phyloP scores from a whole-genome alignment of 2,329 filamentous ascomycete species.

The Ceratocystis variospora region DNA sequence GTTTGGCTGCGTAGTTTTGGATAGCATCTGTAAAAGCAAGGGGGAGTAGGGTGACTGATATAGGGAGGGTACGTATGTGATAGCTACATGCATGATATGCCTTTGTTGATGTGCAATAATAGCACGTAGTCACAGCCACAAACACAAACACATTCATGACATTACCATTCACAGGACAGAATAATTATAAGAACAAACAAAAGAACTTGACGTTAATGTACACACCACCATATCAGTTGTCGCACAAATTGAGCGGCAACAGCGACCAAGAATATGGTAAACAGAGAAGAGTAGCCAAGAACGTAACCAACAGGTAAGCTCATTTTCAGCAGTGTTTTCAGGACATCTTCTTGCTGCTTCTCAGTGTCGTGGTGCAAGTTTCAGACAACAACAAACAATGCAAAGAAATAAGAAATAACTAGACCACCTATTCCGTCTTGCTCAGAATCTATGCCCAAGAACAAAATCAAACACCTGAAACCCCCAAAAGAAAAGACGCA shows the following conservation, averaged over 20 bases:
- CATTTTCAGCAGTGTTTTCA: no score
- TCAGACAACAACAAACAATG: slow-evolving; percentile 2
- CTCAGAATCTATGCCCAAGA: slow-evolving; percentile 13
- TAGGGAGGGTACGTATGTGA: no score
- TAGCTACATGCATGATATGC: no score
- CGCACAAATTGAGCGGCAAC: slow-evolving; percentile 2
- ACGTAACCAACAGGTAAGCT: no score
- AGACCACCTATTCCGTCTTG: slow-evolving; percentile 9
- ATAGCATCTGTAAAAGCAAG: background rate
- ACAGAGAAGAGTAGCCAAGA: background rate
- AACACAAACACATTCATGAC: no score
- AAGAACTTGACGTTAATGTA: no score
- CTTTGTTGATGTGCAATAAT: no score
- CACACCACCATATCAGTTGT: background rate
- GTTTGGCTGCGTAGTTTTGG: background rate
- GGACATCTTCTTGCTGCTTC: background rate
- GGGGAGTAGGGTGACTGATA: background rate
- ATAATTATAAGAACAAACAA: no score
- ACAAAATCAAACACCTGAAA: background rate
- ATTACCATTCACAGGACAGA: no score
- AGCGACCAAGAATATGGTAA: slow-evolving; percentile 10
- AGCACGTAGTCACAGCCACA: no score
- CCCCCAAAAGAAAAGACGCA: slow-evolving; percentile 1
- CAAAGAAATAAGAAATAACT: slow-evolving; percentile 9
- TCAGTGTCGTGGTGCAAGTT: background rate